phyloP scores from a whole-genome alignment of 164 flowering plant species.

The Piper betle region DNA sequence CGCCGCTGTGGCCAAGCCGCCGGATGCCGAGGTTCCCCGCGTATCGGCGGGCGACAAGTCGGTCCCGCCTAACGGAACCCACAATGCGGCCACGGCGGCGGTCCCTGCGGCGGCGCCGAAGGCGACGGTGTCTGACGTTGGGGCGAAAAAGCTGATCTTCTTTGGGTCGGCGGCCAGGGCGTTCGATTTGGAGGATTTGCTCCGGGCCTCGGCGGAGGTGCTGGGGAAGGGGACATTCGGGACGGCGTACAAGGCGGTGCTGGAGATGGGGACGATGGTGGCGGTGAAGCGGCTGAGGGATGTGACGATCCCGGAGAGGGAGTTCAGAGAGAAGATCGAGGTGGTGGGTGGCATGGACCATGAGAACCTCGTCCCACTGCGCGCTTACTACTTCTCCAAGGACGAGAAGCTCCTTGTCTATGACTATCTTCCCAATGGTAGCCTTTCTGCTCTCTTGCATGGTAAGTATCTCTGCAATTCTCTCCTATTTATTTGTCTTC shows the following conservation, averaged over 20 bases:
- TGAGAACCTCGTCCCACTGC: conserved; percentile 60
- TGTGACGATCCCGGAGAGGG: conserved; percentile 49
- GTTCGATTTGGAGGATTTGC: conserved; percentile 59
- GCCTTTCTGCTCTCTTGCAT: conserved; percentile 92
- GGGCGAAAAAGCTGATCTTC: conserved; percentile 35
- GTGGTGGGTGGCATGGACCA: conserved; percentile 52
- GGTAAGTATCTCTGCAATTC: conserved; percentile 31
- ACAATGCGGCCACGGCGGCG: not conserved
- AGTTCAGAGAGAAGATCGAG: conserved; percentile 69
- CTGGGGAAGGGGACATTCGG: conserved; percentile 79
- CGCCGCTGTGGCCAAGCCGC: conserved; percentile 14
- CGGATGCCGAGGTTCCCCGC: conserved; percentile 14
- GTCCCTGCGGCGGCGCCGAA: conserved; percentile 10
- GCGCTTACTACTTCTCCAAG: conserved; percentile 59
- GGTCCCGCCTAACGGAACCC: conserved; percentile 6
- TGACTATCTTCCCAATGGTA: conserved; percentile 91
- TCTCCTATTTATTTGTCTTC: not conserved
- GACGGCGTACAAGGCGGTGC: conserved; percentile 61
- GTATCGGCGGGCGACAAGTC: conserved; percentile 17
- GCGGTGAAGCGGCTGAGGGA: conserved; percentile 94
- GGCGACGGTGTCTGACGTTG: conserved; percentile 5
- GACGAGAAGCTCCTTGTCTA: conserved; percentile 87
- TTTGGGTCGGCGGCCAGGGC: conserved; percentile 25
- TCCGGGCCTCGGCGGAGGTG: conserved; percentile 79
- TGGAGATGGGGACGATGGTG: conserved; percentile 51